Conservation (phyloP, 2,329 filamentous ascomycete species). For the Trichoderma semiorbis region DNA sequence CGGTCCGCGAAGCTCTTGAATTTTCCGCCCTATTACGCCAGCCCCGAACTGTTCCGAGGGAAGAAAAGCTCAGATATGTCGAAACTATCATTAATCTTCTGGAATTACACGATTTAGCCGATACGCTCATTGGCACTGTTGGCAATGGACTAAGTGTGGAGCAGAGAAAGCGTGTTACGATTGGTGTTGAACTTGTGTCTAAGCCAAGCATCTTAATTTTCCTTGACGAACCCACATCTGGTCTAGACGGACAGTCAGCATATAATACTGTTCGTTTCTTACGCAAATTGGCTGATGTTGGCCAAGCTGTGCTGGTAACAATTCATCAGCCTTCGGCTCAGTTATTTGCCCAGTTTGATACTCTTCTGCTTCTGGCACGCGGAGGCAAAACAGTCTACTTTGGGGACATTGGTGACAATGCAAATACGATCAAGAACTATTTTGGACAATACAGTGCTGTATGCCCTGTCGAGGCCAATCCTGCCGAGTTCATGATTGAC, state of each 20-base stretch:
- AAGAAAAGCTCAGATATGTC: conserved; percentile 73
- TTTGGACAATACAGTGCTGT: conserved; percentile 65
- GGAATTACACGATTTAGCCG: conserved; percentile 45
- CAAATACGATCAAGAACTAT: conserved; percentile 55
- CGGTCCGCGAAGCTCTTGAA: conserved; percentile 61
- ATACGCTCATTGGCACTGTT: conserved; percentile 45
- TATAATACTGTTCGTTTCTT: conserved; percentile 64
- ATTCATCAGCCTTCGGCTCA: conserved; percentile 69
- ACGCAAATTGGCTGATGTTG: conserved; percentile 61
- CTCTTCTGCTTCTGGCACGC: conserved; percentile 58
- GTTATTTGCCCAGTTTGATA: conserved; percentile 65
- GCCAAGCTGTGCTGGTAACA: conserved; percentile 65
- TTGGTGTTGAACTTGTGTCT: conserved; percentile 59
- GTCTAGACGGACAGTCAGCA: conserved; percentile 67
- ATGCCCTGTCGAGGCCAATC: conserved; percentile 63
- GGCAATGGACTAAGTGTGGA: conserved; percentile 54
- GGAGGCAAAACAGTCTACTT: conserved; percentile 66
- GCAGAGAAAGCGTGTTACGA: conserved; percentile 54
- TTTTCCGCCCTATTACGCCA: conserved; percentile 70
- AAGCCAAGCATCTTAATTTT: conserved; percentile 59
- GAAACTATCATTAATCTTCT: conserved; percentile 70
- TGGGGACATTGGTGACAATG: conserved; percentile 59
- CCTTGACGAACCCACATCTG: conserved; percentile 61
- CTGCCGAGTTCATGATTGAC: conserved; percentile 73
- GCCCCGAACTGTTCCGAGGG: conserved; percentile 56